Conservation (phyloP, 768 basidiomycete genomes). For the Hypholoma sublateritium region DNA sequence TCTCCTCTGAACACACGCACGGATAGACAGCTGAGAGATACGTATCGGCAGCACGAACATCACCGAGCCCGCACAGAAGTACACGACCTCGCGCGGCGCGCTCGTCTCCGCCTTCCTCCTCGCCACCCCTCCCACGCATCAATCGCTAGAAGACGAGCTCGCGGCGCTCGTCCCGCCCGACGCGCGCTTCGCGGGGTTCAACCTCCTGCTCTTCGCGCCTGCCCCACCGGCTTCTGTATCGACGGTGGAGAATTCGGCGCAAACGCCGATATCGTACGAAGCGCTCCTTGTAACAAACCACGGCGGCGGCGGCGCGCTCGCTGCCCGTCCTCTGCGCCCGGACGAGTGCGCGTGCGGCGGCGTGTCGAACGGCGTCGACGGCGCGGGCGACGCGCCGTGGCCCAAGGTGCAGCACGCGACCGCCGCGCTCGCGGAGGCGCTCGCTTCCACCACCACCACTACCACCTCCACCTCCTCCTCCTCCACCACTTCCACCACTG, state of each 20-base stretch:
- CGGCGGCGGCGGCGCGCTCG: slow-evolving; percentile 64
- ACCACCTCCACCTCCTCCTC: neutral
- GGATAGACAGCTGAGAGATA: neutral
- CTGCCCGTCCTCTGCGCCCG: slow-evolving; percentile 48
- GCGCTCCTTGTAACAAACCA: slow-evolving; percentile 64
- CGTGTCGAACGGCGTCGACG: slow-evolving; percentile 77
- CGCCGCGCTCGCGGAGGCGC: slow-evolving; percentile 41
- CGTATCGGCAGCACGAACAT: slow-evolving; percentile 71
- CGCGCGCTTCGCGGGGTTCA: slow-evolving; percentile 75
- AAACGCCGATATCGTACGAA: slow-evolving; percentile 38
- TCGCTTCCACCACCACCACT: slow-evolving; percentile 23
- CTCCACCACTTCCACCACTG: neutral
- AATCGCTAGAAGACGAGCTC: slow-evolving; percentile 49
- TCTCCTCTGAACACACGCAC: slow-evolving; percentile 5
- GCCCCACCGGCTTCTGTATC: slow-evolving; percentile 19
- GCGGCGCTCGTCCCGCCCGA: slow-evolving; percentile 45
- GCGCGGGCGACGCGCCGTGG: slow-evolving; percentile 61
- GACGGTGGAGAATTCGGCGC: neutral
- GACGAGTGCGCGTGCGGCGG: slow-evolving; percentile 54
- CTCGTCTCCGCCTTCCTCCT: slow-evolving; percentile 69
- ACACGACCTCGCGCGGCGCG: slow-evolving; percentile 63
- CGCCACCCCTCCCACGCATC: slow-evolving; percentile 45
- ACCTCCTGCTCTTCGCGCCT: slow-evolving; percentile 67
- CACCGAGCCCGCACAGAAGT: slow-evolving; percentile 57
- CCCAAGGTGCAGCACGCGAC: slow-evolving; percentile 70